phyloP scores from a whole-genome alignment of 2,329 filamentous ascomycete genomes.

The Emergomyces africanus region DNA sequence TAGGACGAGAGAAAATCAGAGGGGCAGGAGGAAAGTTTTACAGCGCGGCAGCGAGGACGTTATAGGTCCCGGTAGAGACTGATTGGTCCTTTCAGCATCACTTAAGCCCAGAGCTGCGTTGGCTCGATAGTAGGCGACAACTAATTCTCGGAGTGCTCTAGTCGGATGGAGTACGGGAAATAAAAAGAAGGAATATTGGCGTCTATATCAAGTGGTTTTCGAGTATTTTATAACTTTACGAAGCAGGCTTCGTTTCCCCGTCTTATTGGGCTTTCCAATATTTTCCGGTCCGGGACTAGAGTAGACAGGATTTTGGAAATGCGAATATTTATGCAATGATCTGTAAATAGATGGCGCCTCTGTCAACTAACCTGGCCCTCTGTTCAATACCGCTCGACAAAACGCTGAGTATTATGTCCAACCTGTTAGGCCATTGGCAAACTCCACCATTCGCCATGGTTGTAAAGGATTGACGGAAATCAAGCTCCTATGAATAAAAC shows the following conservation, averaged over 20 bases:
- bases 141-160: background rate
- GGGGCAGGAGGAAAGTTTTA: background rate
- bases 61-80: background rate
- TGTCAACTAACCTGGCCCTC: too few relatives aligned
- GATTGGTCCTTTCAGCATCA: background rate
- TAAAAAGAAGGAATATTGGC: too few relatives aligned
- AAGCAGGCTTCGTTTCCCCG: background rate
- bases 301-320: background rate
- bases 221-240: background rate
- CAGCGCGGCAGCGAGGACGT: background rate
- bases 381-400: too few relatives aligned
- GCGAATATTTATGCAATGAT: background rate
- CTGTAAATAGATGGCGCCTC: background rate
- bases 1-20: constrained; percentile 26
- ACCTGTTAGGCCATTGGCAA: background rate
- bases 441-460: background rate
- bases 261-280: background rate
- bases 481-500: background rate
- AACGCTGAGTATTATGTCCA: too few relatives aligned
- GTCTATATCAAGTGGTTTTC: background rate
- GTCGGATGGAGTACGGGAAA: background rate
- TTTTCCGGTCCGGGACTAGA: background rate
- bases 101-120: background rate
- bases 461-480: background rate
- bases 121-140: background rate